Evolutionary conservation across 495 filamentous ascomycete species (phyloP).

Genomic region (Pyrenula aspistea): DNA sequence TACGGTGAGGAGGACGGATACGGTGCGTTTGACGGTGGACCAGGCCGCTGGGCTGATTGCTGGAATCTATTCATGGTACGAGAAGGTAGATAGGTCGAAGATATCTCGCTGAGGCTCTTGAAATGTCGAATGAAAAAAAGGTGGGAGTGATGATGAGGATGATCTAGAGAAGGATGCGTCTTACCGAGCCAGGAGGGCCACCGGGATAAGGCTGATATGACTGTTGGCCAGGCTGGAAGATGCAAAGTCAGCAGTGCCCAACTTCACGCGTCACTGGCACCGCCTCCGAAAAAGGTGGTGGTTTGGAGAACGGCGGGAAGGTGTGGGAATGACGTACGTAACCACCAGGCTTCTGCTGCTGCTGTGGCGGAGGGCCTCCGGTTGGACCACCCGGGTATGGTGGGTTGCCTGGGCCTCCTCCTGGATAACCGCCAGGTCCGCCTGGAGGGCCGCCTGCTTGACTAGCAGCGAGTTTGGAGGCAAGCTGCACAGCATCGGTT

Average conservation of each 20-base stretch:
- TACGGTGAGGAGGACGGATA: conserved; percentile 22
- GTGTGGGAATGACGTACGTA: conserved; percentile 19
- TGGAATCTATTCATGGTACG: conserved; percentile 2
- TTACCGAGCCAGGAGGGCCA: conserved; percentile 28
- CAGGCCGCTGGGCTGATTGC: conserved; percentile 15
- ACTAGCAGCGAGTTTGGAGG: conserved; percentile 29
- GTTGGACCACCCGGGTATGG: conserved; percentile 21
- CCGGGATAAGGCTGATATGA: conserved; percentile 34
- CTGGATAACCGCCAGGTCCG: conserved; percentile 19
- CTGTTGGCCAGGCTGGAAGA: conserved; percentile 5
- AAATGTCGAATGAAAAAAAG: conserved; percentile 3
- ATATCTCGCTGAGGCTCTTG: background rate
- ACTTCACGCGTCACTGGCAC: background rate
- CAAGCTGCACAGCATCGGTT: conserved; percentile 19
- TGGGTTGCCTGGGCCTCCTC: conserved; percentile 17
- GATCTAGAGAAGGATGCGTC: conserved; percentile 7
- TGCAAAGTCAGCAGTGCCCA: background rate
- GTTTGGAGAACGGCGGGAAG: background rate
- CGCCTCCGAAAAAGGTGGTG: background rate
- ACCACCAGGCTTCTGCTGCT: conserved; percentile 21
- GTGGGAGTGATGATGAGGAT: conserved; percentile 1
- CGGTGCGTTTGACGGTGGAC: conserved; percentile 24
- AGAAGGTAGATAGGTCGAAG: conserved; percentile 4
- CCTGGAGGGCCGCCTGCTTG: conserved; percentile 15
- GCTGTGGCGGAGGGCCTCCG: conserved; percentile 26